These are phyloP conservation scores for Colletotrichum sp. DNA, from an alignment of 2,329 filamentous ascomycete genomes.

Conservation along the genomic window DNA sequence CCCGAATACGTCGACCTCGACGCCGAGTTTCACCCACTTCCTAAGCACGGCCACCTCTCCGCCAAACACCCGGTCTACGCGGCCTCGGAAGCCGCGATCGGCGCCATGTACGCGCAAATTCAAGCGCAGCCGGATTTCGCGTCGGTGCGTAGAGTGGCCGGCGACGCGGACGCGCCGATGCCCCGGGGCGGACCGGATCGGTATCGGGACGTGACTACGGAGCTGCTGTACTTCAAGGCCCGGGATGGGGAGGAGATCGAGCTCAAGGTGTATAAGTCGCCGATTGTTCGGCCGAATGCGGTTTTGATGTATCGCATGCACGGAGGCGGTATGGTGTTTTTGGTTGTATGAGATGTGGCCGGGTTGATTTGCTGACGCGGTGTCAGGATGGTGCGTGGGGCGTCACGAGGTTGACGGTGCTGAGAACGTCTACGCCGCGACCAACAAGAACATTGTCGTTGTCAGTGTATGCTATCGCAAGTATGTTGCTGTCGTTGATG, in stretches of 20 bases:
- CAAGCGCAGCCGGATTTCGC: conserved; percentile 28
- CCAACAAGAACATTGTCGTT: conserved; percentile 36
- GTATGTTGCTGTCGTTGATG: conserved; percentile 26
- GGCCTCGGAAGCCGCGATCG: conserved; percentile 23
- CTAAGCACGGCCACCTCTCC: conserved; percentile 39
- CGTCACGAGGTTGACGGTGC: conserved; percentile 36
- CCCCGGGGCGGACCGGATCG: conserved; percentile 35
- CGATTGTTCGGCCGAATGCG: conserved; percentile 22
- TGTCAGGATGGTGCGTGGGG: conserved; percentile 31
- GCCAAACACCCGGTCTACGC: background rate
- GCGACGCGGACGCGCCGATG: conserved; percentile 25
- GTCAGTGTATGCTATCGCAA: conserved; percentile 40
- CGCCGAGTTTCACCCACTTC: conserved; percentile 35
- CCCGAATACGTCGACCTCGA: conserved; percentile 32
- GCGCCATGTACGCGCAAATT: conserved; percentile 31
- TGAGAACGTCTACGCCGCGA: conserved; percentile 36
- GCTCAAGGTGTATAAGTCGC: conserved; percentile 39
- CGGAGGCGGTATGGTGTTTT: conserved; percentile 31
- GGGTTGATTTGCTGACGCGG: background rate
- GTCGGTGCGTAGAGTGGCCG: conserved; percentile 29
- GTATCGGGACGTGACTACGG: conserved; percentile 34
- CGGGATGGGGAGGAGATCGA: conserved; percentile 38
- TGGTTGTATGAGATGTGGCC: background rate
- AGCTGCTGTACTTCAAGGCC: conserved; percentile 30
- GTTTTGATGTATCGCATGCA: conserved; percentile 38